A percentile compares a stretch with the other conserved stretches of the same genome.
These are phyloP conservation scores for Diaporthe sp. DNA, from an alignment of 2,329 filamentous ascomycete species.

Conservation along the genomic window DNA sequence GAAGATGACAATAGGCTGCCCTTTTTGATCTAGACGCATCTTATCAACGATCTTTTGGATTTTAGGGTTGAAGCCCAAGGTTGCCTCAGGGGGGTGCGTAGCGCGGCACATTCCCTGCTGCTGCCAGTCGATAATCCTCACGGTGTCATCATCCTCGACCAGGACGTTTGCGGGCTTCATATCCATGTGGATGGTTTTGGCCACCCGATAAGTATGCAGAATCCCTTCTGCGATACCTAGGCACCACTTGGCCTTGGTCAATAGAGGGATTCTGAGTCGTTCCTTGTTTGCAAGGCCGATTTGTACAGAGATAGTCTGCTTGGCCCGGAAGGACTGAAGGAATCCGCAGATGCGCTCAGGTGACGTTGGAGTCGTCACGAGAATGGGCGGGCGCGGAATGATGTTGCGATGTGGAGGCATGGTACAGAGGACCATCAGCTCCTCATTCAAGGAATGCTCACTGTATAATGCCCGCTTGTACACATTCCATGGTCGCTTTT, in stretches of 20 bases:
- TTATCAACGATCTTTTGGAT: not conserved
- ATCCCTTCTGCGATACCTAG: not conserved
- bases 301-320: slow-evolving; percentile 1
- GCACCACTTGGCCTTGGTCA: not conserved
- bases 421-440: slow-evolving; percentile 6
- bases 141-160: not conserved
- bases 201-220: not conserved
- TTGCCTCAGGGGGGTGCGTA: slow-evolving; percentile 9
- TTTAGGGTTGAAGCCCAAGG: not conserved
- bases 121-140: slow-evolving; percentile 12
- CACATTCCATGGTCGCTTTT: not conserved
- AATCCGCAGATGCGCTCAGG: not conserved
- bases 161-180: slow-evolving; percentile 12
- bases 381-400: not conserved
- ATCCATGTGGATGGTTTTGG: slow-evolving; percentile 10
- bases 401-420: slow-evolving; percentile 7
- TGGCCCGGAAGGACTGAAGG: not conserved
- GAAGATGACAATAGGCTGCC: not conserved
- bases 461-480: slow-evolving; percentile 8
- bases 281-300: not conserved
- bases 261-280: not conserved
- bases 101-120: slow-evolving; percentile 14
- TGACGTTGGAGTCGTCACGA: not conserved
- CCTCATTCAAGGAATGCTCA: slow-evolving; percentile 6
- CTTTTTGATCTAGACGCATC: not conserved